These are phyloP conservation scores for Passalora sequoiae DNA, from an alignment of 2,329 filamentous ascomycete species.

Conservation along the genomic window DNA sequence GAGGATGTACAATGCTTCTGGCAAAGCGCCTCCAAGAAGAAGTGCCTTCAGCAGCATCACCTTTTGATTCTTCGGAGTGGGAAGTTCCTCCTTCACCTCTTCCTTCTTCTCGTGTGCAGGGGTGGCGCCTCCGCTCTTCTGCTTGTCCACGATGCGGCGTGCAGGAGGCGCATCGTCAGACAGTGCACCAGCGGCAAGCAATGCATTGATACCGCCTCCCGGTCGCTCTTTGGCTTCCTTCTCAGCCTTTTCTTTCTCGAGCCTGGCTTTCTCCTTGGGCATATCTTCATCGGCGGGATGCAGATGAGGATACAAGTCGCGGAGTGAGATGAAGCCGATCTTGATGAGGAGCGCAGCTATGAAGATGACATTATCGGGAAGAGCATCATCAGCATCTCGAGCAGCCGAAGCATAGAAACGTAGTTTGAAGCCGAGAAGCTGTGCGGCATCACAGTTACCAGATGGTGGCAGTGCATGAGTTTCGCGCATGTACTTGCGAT, in stretches of 20 bases:
- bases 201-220: conserved; percentile 69
- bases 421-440: conserved; percentile 93
- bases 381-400: conserved; percentile 66
- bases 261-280: conserved; percentile 64
- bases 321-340: conserved; percentile 89
- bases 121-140: conserved; percentile 35
- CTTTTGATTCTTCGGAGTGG: conserved; percentile 83
- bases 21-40: conserved; percentile 83
- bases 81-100: conserved; percentile 49
- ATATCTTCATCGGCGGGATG: conserved; percentile 81
- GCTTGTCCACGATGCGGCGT: conserved; percentile 46
- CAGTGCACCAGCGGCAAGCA: conserved; percentile 80
- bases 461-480: conserved; percentile 77
- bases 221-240: conserved; percentile 66
- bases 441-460: conserved; percentile 87
- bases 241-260: conserved; percentile 70
- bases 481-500: conserved; percentile 68
- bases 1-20: conserved; percentile 86
- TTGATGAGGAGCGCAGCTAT: conserved; percentile 90
- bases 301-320: conserved; percentile 86
- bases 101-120: conserved; percentile 41
- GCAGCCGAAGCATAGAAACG: conserved; percentile 85
- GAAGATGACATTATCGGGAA: conserved; percentile 90
- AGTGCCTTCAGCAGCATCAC: conserved; percentile 76
- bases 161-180: conserved; percentile 67